These are phyloP conservation scores for Leccinum variicolor DNA, from an alignment of 768 basidiomycete genomes.

Conservation along the genomic window DNA sequence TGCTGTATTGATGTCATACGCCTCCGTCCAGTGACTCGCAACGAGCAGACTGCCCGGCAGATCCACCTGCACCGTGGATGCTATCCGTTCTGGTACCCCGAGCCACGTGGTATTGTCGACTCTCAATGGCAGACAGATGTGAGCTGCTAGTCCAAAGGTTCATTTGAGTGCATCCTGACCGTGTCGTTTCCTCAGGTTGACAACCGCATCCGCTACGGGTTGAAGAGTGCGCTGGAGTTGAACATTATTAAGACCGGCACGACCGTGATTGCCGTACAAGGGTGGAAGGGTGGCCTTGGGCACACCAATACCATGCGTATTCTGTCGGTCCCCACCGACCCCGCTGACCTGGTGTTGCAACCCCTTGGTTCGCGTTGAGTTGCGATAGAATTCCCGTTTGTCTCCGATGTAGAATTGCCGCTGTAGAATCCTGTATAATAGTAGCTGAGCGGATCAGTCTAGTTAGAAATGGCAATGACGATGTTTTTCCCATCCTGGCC, in stretches of 20 bases:
- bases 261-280: slow-evolving; percentile 93
- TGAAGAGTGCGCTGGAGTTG: slow-evolving; percentile 77
- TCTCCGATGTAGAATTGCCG: background rate
- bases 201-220: slow-evolving; percentile 86
- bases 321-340: slow-evolving; percentile 77
- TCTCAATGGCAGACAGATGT: slow-evolving; percentile 99
- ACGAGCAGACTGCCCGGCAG: slow-evolving; percentile 92
- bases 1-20: slow-evolving; percentile 3
- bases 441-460: background rate
- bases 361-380: slow-evolving; percentile 40
- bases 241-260: slow-evolving; percentile 86
- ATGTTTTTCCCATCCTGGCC: background rate
- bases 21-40: slow-evolving; percentile 74
- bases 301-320: slow-evolving; percentile 92
- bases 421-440: slow-evolving; percentile 1
- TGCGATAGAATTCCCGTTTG: slow-evolving; percentile 3
- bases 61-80: slow-evolving; percentile 95
- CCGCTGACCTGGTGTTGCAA: slow-evolving; percentile 74
- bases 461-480: background rate
- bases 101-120: slow-evolving; percentile 83
- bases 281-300: slow-evolving; percentile 98
- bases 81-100: slow-evolving; percentile 96
- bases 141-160: slow-evolving; percentile 26
- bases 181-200: slow-evolving; percentile 54
- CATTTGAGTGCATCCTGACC: slow-evolving; percentile 7